Conservation (phyloP, 495 filamentous ascomycete genomes). For the Recurvomyces mirabilis region DNA sequence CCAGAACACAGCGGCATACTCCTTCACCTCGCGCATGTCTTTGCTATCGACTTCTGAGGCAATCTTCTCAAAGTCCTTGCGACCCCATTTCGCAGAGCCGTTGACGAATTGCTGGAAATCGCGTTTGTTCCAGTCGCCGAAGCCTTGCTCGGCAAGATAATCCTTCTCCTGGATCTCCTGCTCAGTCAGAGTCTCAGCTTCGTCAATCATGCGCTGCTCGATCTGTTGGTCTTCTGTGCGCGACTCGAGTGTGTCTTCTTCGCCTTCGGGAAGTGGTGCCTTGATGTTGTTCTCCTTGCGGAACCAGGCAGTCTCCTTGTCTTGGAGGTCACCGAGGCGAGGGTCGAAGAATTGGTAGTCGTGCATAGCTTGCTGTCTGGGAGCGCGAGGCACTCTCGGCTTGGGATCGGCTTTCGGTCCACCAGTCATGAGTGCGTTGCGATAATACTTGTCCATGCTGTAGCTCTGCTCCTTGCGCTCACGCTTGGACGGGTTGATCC, state of each 20-base stretch:
- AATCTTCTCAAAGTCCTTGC: constrained; percentile 70
- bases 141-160: constrained; percentile 67
- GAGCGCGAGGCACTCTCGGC: constrained; percentile 88
- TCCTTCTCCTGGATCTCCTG: constrained; percentile 80
- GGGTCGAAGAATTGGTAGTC: constrained; percentile 96
- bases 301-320: constrained; percentile 89
- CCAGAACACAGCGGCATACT: constrained; percentile 93
- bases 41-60: constrained; percentile 88
- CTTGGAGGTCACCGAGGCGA: constrained; percentile 74
- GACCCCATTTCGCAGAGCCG: constrained; percentile 83
- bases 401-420: constrained; percentile 78
- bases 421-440: constrained; percentile 75
- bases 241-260: constrained; percentile 70
- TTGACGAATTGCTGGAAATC: constrained; percentile 99
- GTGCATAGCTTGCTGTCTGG: constrained; percentile 82
- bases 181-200: constrained; percentile 78
- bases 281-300: constrained; percentile 94
- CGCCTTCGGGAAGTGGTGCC: constrained; percentile 68
- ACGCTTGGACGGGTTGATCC: constrained; percentile 98
- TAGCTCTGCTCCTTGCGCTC: constrained; percentile 97
- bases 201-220: constrained; percentile 86
- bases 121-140: constrained; percentile 86
- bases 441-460: constrained; percentile 98
- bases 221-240: constrained; percentile 79
- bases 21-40: constrained; percentile 67